Evolutionary conservation across 352 stramenopile genomes (phyloP), one percentile per base, ranked within the genome.

Genomic region (Pythium rhizo-oryzae): DNA sequence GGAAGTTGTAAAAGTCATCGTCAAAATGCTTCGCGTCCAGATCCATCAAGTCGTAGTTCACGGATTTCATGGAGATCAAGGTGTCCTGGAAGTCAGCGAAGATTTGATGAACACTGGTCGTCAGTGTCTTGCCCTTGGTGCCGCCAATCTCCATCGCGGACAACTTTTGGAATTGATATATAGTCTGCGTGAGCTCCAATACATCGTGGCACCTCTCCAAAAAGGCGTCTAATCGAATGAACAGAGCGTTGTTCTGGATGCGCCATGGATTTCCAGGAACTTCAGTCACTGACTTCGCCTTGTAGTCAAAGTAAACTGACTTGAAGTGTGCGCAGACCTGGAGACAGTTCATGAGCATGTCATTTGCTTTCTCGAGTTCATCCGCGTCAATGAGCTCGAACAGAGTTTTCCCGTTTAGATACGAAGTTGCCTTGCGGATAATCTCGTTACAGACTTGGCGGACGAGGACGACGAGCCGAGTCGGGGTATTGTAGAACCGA

Each of bases 81-180:
- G 90, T 93, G 23, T 92, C 86, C 25, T 90, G 78, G 46, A 97
- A 97, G 54, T 97, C 91, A 0, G 76, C 70, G 53, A 87, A 90
- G 61, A 98, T 97, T 64, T 97, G 91, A 41, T 89, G 80, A 37
- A 98, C 84, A 53, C 81, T 96, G 0, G 89, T 95, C 2, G 92
- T 97, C 5, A 98, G 69, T n/a, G 89, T 97, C 71, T 97, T 98
- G 13, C 93, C 92, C 66, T 98, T 98, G 4, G 92, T 97, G 0
- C 93, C 93, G 18, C 93, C 93, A 30, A 98, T 91, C 60, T 98
- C 92, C 72, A 98, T 94, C 16, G 81, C 79, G 0, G 78, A 76
- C 11, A 98, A 81, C 49, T 97, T 96, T 39, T 86, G 77, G 62
- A 98, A 98, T 71, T 97, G 89, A 24, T 82, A 80, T 60, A 97